Percentiles rank a stretch among this genome's conserved stretches.
Conservation (phyloP, 2,329 filamentous ascomycete genomes). For the Colletotrichum karsti region DNA sequence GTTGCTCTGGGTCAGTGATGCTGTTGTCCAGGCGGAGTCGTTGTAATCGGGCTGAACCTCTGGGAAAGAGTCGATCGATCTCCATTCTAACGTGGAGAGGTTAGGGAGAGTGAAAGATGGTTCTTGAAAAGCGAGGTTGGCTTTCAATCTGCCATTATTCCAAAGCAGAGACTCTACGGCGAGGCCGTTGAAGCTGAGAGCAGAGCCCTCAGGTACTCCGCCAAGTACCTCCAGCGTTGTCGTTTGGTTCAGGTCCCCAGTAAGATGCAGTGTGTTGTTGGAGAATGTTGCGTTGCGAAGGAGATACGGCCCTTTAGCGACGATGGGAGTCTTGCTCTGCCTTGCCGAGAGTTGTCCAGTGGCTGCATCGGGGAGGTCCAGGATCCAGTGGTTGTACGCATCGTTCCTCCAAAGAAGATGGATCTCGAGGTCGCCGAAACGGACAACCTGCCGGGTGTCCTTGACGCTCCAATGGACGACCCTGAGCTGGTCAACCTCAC, state of each 20-base stretch:
- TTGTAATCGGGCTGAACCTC: conserved; percentile 32
- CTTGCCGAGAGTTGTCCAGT: neutral
- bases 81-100: conserved; percentile 15
- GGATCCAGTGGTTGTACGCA: conserved; percentile 34
- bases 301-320: neutral
- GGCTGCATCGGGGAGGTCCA: neutral
- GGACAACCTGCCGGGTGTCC: conserved; percentile 21
- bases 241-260: neutral
- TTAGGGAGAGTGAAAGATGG: conserved; percentile 27
- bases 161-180: conserved; percentile 19
- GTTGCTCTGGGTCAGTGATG: conserved; percentile 35
- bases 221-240: neutral
- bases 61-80: conserved; percentile 32
- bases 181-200: conserved; percentile 31
- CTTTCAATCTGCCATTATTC: conserved; percentile 22
- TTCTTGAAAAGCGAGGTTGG: conserved; percentile 19
- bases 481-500: neutral
- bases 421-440: conserved; percentile 18
- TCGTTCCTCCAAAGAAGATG: conserved; percentile 40
- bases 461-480: conserved; percentile 3
- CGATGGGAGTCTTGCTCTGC: neutral
- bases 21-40: conserved; percentile 54
- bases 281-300: neutral
- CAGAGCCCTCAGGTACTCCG: neutral
- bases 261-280: neutral